Percentiles rank a stretch among this genome's conserved stretches.
Evolutionary conservation across 108 stramenopile species (phyloP).

Genomic region (Mediolabrus comicus): DNA sequence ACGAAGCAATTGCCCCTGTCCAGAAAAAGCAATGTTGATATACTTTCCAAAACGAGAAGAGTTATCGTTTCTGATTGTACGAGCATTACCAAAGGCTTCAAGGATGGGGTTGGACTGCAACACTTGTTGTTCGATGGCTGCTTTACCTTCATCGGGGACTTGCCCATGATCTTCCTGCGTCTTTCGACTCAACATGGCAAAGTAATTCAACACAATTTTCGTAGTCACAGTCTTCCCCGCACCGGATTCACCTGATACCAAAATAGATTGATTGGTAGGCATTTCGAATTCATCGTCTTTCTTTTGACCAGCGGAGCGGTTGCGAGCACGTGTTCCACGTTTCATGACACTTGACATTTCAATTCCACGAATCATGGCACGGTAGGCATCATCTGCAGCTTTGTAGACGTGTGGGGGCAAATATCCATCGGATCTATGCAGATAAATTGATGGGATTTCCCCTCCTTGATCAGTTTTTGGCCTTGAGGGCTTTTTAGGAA

Average conservation of each 20-base stretch:
- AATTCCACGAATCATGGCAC: slow-evolving; percentile 68
- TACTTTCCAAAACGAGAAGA: slow-evolving; percentile 97
- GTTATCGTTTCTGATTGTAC: slow-evolving; percentile 90
- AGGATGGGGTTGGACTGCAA: slow-evolving; percentile 89
- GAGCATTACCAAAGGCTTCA: slow-evolving; percentile 92
- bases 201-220: slow-evolving; percentile 87
- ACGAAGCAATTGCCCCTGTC: slow-evolving; percentile 54
- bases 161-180: slow-evolving; percentile 22
- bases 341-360: slow-evolving; percentile 42
- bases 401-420: slow-evolving; percentile 76
- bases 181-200: slow-evolving; percentile 70
- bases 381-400: slow-evolving; percentile 93
- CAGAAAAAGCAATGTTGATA: slow-evolving; percentile 75
- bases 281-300: slow-evolving; percentile 15
- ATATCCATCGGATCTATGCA: slow-evolving; percentile 27
- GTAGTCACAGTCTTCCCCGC: slow-evolving; percentile 90
- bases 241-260: slow-evolving; percentile 85
- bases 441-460: slow-evolving; percentile 25
- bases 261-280: slow-evolving; percentile 57
- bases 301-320: slow-evolving; percentile 12
- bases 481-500: background rate
- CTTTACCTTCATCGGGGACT: background rate
- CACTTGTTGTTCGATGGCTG: slow-evolving; percentile 78
- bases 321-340: slow-evolving; percentile 18
- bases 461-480: slow-evolving; percentile 22